phyloP scores from a whole-genome alignment of 1,139 yeast species.

The Zygosaccharomyces pseudobailii region DNA sequence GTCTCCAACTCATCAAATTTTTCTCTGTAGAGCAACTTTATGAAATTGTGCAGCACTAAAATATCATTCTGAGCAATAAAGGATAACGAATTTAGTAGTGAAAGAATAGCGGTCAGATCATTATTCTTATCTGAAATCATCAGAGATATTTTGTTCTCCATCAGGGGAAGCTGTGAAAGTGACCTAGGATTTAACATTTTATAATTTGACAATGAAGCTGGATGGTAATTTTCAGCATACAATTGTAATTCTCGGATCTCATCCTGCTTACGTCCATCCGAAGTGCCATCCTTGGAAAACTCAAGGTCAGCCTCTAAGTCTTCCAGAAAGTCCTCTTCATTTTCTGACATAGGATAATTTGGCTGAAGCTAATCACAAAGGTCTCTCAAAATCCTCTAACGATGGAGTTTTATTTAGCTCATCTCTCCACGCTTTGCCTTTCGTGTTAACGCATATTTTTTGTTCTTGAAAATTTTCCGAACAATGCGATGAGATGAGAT shows the following conservation, averaged over 20 bases:
- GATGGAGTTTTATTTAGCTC: not conserved
- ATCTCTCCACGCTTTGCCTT: not conserved
- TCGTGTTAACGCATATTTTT: conserved; percentile 10
- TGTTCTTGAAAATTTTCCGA: conserved; percentile 8
- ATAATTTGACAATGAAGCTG: not conserved
- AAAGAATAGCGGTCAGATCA: not conserved
- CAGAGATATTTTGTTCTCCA: not conserved
- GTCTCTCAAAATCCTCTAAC: not conserved
- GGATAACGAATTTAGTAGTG: conserved; percentile 2
- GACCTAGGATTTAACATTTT: not conserved
- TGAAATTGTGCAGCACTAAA: conserved; percentile 43
- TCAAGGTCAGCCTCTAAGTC: conserved; percentile 34
- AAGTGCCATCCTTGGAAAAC: conserved; percentile 10
- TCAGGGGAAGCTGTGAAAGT: not conserved
- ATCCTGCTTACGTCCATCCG: conserved; percentile 8
- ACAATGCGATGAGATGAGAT: conserved; percentile 16
- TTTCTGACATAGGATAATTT: conserved; percentile 3
- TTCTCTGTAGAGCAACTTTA: conserved; percentile 50
- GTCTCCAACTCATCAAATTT: conserved; percentile 71
- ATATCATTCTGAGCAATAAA: conserved; percentile 30
- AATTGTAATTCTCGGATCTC: conserved; percentile 2
- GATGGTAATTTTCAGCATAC: conserved; percentile 3
- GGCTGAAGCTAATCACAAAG: not conserved
- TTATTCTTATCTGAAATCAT: not conserved
- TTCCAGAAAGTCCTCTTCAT: conserved; percentile 29